Percentiles rank a stretch among this genome's conserved stretches.
These are phyloP conservation scores for Podospora pseudocomata DNA, from an alignment of 495 filamentous ascomycete species.

Conservation along the genomic window DNA sequence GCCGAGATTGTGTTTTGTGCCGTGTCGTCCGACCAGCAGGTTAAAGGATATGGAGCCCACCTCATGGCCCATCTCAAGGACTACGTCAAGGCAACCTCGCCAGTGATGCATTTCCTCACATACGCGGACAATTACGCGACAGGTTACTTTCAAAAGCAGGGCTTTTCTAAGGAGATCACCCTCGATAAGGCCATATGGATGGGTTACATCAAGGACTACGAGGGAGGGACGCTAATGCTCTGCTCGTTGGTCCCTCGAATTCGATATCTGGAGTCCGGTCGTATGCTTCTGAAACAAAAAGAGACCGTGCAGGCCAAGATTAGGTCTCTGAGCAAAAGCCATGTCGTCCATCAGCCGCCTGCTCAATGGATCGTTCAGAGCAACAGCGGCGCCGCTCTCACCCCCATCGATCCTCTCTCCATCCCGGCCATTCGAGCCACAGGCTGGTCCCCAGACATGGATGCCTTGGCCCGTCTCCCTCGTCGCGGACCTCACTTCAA, in stretches of 20 bases:
- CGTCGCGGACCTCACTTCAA: conserved; percentile 93
- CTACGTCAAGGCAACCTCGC: conserved; percentile 88
- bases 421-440: conserved; percentile 79
- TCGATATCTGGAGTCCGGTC: conserved; percentile 80
- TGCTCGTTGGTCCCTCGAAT: conserved; percentile 92
- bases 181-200: conserved; percentile 87
- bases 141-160: conserved; percentile 97
- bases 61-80: conserved; percentile 97
- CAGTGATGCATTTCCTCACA: conserved; percentile 97
- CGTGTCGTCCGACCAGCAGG: conserved; percentile 93
- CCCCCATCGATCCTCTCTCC: conserved; percentile 69
- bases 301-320: conserved; percentile 89
- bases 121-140: conserved; percentile 98
- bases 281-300: conserved; percentile 95
- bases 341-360: conserved; percentile 79
- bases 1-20: conserved; percentile 98
- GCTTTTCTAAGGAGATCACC: conserved; percentile 94
- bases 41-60: conserved; percentile 95
- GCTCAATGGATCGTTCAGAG: conserved; percentile 64
- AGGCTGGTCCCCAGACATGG: conserved; percentile 95
- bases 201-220: conserved; percentile 99
- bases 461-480: conserved; percentile 83
- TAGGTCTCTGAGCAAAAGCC: conserved; percentile 78
- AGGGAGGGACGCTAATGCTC: conserved; percentile 97
- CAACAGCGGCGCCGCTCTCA: conserved; percentile 14